Evolutionary conservation across 2,329 filamentous ascomycete genomes (phyloP).

Genomic region (Chaetomium olivaceum): DNA sequence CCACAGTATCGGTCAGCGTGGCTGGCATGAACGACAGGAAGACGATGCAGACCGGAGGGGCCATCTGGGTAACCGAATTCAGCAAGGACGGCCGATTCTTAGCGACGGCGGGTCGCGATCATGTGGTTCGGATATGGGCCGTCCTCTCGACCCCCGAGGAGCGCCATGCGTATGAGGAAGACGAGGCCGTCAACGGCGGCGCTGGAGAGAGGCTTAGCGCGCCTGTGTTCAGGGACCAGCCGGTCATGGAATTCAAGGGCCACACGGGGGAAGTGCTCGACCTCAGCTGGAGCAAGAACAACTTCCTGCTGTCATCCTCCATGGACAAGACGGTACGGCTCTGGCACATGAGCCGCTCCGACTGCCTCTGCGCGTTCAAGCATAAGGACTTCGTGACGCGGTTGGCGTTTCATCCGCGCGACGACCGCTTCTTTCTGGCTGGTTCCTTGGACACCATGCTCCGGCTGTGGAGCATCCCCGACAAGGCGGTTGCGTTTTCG

Average conservation of each 20-base stretch:
- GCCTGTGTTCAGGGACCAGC: slow-evolving; percentile 82
- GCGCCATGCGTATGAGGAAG: slow-evolving; percentile 69
- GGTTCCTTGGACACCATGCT: slow-evolving; percentile 88
- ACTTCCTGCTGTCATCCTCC: slow-evolving; percentile 90
- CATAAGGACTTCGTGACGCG: slow-evolving; percentile 95
- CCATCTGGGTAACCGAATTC: slow-evolving; percentile 91
- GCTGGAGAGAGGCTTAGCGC: slow-evolving; percentile 71
- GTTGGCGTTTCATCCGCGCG: slow-evolving; percentile 88
- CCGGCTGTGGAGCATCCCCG: slow-evolving; percentile 93
- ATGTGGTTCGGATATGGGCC: slow-evolving; percentile 81
- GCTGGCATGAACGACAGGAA: slow-evolving; percentile 43
- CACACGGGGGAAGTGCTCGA: slow-evolving; percentile 87
- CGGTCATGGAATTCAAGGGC: slow-evolving; percentile 75
- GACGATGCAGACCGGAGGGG: slow-evolving; percentile 54
- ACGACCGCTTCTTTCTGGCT: slow-evolving; percentile 95
- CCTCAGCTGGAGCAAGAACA: slow-evolving; percentile 98
- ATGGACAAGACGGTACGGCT: slow-evolving; percentile 97
- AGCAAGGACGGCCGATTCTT: slow-evolving; percentile 89
- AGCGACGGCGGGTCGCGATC: slow-evolving; percentile 89
- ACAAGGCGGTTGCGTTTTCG: slow-evolving; percentile 87
- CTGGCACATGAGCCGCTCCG: slow-evolving; percentile 83
- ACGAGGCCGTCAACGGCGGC: slow-evolving; percentile 56
- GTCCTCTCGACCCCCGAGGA: slow-evolving; percentile 84
- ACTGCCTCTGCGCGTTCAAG: slow-evolving; percentile 91
- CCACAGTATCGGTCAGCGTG: slow-evolving; percentile 35